Conservation (phyloP, 495 filamentous ascomycete genomes). For the Xylona heveae region DNA sequence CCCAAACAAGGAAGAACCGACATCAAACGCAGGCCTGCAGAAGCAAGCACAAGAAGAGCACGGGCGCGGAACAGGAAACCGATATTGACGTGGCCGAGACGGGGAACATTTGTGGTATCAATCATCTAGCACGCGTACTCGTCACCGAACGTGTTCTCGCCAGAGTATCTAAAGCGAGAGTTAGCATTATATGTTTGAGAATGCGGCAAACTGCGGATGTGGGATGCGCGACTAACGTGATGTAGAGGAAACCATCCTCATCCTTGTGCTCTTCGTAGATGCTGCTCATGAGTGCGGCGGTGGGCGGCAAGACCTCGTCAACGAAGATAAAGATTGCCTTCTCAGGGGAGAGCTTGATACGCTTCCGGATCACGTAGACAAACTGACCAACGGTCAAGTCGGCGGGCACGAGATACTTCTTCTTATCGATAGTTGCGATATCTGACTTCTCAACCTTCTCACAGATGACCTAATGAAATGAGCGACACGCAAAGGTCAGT, state of each 20-base stretch:
- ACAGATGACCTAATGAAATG: conserved; percentile 63
- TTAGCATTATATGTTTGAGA: conserved; percentile 1
- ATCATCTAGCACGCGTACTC: conserved; percentile 4
- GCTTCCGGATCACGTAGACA: conserved; percentile 99
- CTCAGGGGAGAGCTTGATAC: conserved; percentile 98
- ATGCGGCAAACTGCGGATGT: neutral
- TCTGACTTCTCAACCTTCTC: conserved; percentile 99
- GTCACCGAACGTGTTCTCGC: conserved; percentile 96
- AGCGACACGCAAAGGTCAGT: neutral
- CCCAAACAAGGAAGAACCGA: too few species aligned
- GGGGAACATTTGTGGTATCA: too few species aligned
- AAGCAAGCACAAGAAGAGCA: too few species aligned
- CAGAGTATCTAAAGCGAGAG: conserved; percentile 65
- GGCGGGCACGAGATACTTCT: conserved; percentile 97
- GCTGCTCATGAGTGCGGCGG: conserved; percentile 93
- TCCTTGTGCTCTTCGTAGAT: conserved; percentile 64
- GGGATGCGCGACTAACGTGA: conserved; percentile 29
- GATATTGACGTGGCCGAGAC: too few species aligned
- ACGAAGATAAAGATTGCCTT: conserved; percentile 99
- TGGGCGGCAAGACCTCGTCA: conserved; percentile 92
- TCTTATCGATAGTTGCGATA: conserved; percentile 99
- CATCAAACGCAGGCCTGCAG: too few species aligned
- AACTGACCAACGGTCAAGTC: conserved; percentile 99
- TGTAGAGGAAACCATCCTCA: conserved; percentile 40
- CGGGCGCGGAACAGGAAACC: too few species aligned